Conservation (phyloP, 306 rosid genomes). For the Vigna reflexopilosa region DNA sequence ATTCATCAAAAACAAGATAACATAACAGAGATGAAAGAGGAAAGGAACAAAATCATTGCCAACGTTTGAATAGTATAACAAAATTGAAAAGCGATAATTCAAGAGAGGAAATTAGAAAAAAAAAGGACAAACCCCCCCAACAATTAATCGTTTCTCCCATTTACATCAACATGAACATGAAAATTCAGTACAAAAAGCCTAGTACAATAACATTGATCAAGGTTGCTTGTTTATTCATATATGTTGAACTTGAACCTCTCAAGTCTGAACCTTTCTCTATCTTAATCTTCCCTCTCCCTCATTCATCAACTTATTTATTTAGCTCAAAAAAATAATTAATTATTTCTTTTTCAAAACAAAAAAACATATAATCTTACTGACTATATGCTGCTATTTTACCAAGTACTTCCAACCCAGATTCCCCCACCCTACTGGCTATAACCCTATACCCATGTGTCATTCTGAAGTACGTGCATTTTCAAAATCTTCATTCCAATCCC, state of each 20-base stretch:
- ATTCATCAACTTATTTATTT: conserved; percentile 59
- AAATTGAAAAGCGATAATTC: conserved; percentile 2
- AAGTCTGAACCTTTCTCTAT: conserved; percentile 36
- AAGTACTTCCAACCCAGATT: conserved; percentile 37
- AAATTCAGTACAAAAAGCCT: not conserved
- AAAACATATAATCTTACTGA: conserved; percentile 60
- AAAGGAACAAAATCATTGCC: not conserved
- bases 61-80: conserved; percentile 31
- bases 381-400: conserved; percentile 53
- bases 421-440: conserved; percentile 29
- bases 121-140: conserved; percentile 34
- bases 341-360: conserved; percentile 46
- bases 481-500: conserved; percentile 13
- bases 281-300: conserved; percentile 34
- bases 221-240: conserved; percentile 50
- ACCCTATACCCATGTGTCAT: conserved; percentile 49
- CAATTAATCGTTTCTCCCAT: conserved; percentile 52
- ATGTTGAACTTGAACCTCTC: conserved; percentile 51
- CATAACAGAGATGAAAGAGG: conserved; percentile 3
- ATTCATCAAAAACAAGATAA: not conserved
- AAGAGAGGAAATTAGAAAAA: not conserved
- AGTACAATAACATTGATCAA: conserved; percentile 38
- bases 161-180: conserved; percentile 55
- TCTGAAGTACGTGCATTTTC: conserved; percentile 35
- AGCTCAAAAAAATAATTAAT: conserved; percentile 65